phyloP scores from a whole-genome alignment of 306 rosid genomes.

The Cucumis melo region DNA sequence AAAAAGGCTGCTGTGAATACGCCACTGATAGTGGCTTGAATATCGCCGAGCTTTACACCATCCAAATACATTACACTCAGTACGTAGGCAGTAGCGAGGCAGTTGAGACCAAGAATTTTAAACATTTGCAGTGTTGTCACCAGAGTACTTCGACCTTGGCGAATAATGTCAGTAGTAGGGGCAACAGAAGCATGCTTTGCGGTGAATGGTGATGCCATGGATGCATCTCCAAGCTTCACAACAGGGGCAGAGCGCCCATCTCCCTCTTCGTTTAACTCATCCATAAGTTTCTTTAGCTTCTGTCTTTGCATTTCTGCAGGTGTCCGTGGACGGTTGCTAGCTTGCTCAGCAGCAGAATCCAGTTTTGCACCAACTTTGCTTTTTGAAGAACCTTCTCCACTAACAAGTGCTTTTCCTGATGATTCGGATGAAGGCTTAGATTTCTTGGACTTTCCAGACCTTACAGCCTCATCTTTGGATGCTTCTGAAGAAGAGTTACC shows the following conservation, averaged over 20 bases:
- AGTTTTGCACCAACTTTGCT: slow-evolving; percentile 27
- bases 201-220: slow-evolving; percentile 99
- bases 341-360: slow-evolving; percentile 32
- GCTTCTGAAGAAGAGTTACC: slow-evolving; percentile 34
- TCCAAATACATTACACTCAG: slow-evolving; percentile 99
- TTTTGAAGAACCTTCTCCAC: slow-evolving; percentile 65
- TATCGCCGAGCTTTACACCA: slow-evolving; percentile 91
- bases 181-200: slow-evolving; percentile 96
- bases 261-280: slow-evolving; percentile 88
- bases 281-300: slow-evolving; percentile 84
- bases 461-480: slow-evolving; percentile 44
- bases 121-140: slow-evolving; percentile 99
- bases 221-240: slow-evolving; percentile 98
- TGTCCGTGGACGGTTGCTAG: slow-evolving; percentile 45
- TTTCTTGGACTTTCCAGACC: slow-evolving; percentile 60
- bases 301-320: slow-evolving; percentile 63
- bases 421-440: slow-evolving; percentile 38
- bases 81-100: slow-evolving; percentile 96
- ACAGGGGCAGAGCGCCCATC: slow-evolving; percentile 79
- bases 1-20: slow-evolving; percentile 96
- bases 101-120: slow-evolving; percentile 92
- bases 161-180: slow-evolving; percentile 90
- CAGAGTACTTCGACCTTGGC: slow-evolving; percentile 96
- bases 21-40: slow-evolving; percentile 97
- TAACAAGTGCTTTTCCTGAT: slow-evolving; percentile 32